Evolutionary conservation across 805 yeast species (phyloP).

Genomic region (Schwanniomyces pseudopolymorphus): DNA sequence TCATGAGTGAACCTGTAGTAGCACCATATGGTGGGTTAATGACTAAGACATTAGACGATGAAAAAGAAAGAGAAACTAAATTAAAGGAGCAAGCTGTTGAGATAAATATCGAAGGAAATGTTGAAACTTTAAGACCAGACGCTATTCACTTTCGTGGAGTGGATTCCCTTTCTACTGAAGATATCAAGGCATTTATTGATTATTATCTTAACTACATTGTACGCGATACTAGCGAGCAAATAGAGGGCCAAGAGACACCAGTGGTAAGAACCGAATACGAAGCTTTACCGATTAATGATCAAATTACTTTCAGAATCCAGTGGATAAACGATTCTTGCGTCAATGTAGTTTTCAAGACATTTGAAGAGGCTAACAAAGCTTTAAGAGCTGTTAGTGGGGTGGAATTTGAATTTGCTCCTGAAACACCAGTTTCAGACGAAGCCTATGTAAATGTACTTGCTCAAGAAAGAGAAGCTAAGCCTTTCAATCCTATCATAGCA

Average conservation of each 20-base stretch:
- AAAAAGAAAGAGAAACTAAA: conserved; percentile 28
- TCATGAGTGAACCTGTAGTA: conserved; percentile 24
- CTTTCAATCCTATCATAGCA: conserved; percentile 36
- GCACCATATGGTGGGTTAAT: conserved; percentile 45
- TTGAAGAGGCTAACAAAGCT: conserved; percentile 39
- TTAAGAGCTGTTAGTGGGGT: conserved; percentile 32
- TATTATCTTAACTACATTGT: conserved; percentile 37
- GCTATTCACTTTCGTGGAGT: conserved; percentile 59
- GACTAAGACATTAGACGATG: conserved; percentile 39
- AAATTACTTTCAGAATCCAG: conserved; percentile 46
- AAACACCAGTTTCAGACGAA: conserved; percentile 7
- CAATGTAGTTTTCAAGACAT: conserved; percentile 52
- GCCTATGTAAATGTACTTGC: conserved; percentile 23
- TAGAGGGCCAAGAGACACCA: conserved; percentile 14
- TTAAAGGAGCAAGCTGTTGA: conserved; percentile 33
- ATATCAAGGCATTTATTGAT: conserved; percentile 56
- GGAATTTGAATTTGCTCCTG: conserved; percentile 9
- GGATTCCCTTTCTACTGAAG: conserved; percentile 59
- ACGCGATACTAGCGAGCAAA: conserved; percentile 12
- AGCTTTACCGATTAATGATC: conserved; percentile 23
- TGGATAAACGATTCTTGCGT: conserved; percentile 69
- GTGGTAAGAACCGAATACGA: conserved; percentile 14
- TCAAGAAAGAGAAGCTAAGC: conserved; percentile 41
- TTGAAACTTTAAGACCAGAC: conserved; percentile 42
- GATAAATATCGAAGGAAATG: conserved; percentile 28